Conservation (phyloP, 2,329 filamentous ascomycete species). For the Calonectria naviculata region DNA sequence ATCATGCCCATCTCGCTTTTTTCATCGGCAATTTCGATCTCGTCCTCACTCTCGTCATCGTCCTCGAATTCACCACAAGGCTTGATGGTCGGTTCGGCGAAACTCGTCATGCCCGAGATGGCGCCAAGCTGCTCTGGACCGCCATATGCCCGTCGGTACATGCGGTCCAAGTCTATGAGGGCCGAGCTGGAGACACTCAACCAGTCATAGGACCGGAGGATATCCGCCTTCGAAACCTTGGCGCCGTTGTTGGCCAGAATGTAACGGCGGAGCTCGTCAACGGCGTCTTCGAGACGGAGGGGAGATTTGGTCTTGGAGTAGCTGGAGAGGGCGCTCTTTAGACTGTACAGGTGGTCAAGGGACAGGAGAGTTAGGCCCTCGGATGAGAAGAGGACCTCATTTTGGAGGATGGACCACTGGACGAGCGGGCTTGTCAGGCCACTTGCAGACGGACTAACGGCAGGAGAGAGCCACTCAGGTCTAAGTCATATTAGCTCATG, state of each 20-base stretch:
- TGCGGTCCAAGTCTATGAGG: conserved; percentile 64
- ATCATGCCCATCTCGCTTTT: conserved; percentile 37
- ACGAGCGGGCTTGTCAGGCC: conserved; percentile 64
- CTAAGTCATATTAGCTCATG: conserved; percentile 39
- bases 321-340: conserved; percentile 69
- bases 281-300: conserved; percentile 66
- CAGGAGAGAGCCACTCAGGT: conserved; percentile 55
- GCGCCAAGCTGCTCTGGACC: conserved; percentile 57
- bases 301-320: conserved; percentile 61
- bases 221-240: conserved; percentile 60
- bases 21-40: conserved; percentile 30
- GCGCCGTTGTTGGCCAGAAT: conserved; percentile 64
- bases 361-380: conserved; percentile 69
- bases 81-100: conserved; percentile 36
- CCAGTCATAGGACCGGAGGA: conserved; percentile 68
- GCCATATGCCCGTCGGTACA: conserved; percentile 68
- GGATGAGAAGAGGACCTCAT: conserved; percentile 70
- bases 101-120: conserved; percentile 52
- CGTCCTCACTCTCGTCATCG: conserved; percentile 28
- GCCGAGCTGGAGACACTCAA: conserved; percentile 63
- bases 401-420: conserved; percentile 67
- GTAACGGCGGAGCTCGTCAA: conserved; percentile 71
- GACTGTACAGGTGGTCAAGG: conserved; percentile 72
- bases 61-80: conserved; percentile 31
- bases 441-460: conserved; percentile 54